Conservation (phyloP, 2,329 filamentous ascomycete species). For the Colletotrichum spinosum region DNA sequence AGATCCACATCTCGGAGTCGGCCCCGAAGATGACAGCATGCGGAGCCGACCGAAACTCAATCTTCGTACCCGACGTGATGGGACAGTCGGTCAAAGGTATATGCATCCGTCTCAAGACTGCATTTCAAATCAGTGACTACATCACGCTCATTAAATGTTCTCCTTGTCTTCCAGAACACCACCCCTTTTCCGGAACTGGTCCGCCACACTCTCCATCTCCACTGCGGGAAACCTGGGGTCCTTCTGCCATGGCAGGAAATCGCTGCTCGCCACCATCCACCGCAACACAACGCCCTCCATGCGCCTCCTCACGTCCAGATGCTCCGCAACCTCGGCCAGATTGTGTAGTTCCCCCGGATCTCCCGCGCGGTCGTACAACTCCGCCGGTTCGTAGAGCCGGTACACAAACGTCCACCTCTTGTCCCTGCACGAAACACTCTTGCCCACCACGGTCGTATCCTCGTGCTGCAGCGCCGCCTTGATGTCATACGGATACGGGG, state of each 20-base stretch:
- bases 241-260: conserved; percentile 50
- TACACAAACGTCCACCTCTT: conserved; percentile 57
- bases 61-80: neutral
- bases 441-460: conserved; percentile 55
- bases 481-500: conserved; percentile 58
- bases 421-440: conserved; percentile 52
- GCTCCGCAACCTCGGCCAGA: conserved; percentile 45
- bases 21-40: neutral
- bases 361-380: conserved; percentile 53
- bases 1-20: neutral
- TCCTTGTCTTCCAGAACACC: conserved; percentile 3
- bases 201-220: conserved; percentile 45
- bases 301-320: conserved; percentile 40
- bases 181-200: conserved; percentile 38
- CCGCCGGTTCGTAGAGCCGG: conserved; percentile 56
- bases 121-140: too few species aligned
- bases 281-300: conserved; percentile 49
- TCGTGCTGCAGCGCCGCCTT: conserved; percentile 58
- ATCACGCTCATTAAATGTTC: neutral
- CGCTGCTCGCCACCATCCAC: conserved; percentile 51
- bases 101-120: too few species aligned
- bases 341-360: conserved; percentile 55
- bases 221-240: conserved; percentile 51
- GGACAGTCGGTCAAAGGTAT: neutral
- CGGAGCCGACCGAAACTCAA: too few species aligned